These are phyloP conservation scores for Sporothrix schenckii DNA, from an alignment of 2,329 filamentous ascomycete species.

Conservation along the genomic window DNA sequence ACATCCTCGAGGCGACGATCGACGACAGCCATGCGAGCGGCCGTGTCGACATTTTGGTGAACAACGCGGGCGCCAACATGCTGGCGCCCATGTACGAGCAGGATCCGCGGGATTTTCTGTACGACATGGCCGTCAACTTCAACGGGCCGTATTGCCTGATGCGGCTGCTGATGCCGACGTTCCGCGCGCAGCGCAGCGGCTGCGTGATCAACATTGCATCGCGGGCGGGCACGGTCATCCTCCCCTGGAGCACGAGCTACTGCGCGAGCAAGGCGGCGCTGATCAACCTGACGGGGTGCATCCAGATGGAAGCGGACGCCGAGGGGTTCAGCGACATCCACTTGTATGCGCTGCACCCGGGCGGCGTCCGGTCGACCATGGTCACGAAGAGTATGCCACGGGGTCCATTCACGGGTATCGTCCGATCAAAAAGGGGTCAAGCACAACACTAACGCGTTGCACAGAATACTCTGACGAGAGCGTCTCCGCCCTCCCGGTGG, in stretches of 20 bases:
- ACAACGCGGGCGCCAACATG: constrained; percentile 42
- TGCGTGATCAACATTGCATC: constrained; percentile 42
- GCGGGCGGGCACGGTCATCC: constrained; percentile 38
- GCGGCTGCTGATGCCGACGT: constrained; percentile 39
- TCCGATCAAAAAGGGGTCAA: neutral
- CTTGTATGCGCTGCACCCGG: constrained; percentile 42
- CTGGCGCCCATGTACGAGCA: constrained; percentile 40
- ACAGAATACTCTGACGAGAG: constrained; percentile 37
- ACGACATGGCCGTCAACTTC: constrained; percentile 33
- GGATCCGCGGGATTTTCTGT: constrained; percentile 39
- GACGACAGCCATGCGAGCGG: neutral
- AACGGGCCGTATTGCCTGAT: constrained; percentile 42
- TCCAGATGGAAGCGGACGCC: constrained; percentile 41
- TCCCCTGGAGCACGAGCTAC: constrained; percentile 42
- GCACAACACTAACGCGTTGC: neutral
- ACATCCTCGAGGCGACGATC: neutral
- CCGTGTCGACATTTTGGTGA: constrained; percentile 32
- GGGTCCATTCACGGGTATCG: neutral
- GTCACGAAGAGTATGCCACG: constrained; percentile 38
- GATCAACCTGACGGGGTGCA: constrained; percentile 42
- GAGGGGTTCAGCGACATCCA: constrained; percentile 40
- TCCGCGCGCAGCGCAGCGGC: constrained; percentile 39
- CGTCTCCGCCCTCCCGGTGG: constrained; percentile 15
- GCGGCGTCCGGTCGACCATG: constrained; percentile 42
- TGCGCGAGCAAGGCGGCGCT: constrained; percentile 43